Conservation (phyloP, 2,329 filamentous ascomycete genomes). For the Fusarium sp. region DNA sequence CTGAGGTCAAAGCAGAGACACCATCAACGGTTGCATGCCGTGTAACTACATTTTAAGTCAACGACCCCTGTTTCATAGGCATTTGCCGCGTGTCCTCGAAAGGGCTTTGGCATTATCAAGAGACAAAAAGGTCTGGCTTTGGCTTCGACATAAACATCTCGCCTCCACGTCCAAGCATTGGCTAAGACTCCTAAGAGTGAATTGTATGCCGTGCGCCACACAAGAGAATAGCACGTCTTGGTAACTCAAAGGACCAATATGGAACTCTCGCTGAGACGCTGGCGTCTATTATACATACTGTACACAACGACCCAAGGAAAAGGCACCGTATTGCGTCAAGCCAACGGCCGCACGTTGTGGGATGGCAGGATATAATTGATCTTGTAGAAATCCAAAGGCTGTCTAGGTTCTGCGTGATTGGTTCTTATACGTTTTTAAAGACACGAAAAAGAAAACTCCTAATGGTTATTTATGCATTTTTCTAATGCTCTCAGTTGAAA, state of each 20-base stretch:
- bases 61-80: conserved; percentile 13
- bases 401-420: conserved; percentile 9
- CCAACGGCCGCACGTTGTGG: conserved; percentile 37
- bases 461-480: conserved; percentile 11
- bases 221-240: conserved; percentile 29
- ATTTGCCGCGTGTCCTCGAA: conserved; percentile 15
- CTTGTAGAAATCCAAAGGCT: conserved; percentile 6
- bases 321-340: conserved; percentile 24
- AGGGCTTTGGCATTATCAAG: conserved; percentile 5
- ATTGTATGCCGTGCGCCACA: conserved; percentile 29
- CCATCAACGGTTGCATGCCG: conserved; percentile 10
- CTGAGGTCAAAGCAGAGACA: background rate
- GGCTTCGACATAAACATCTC: background rate
- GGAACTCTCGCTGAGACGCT: conserved; percentile 15
- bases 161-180: background rate
- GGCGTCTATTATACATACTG: conserved; percentile 25
- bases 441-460: conserved; percentile 12
- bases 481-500: background rate
- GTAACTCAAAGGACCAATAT: conserved; percentile 19
- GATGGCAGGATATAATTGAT: conserved; percentile 32
- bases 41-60: conserved; percentile 6
- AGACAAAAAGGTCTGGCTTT: conserved; percentile 9
- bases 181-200: background rate
- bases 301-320: conserved; percentile 22
- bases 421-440: conserved; percentile 13